phyloP scores from a whole-genome alignment of 2,329 filamentous ascomycete species.

The Hyphodiscus sp. region DNA sequence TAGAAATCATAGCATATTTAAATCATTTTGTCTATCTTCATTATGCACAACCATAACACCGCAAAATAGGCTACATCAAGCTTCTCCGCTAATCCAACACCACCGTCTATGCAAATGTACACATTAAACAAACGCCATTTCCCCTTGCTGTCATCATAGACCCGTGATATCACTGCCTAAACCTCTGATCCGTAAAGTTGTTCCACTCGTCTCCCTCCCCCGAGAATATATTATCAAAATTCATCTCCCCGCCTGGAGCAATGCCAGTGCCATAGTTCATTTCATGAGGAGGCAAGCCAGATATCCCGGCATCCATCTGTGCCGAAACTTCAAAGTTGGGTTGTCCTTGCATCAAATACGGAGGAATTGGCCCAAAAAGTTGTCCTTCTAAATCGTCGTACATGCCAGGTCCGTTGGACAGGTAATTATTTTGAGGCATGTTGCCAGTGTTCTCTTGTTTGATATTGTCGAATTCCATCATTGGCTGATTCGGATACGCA shows the following conservation, averaged over 20 bases:
- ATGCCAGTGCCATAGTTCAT: constrained; percentile 19
- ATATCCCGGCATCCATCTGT: constrained; percentile 10
- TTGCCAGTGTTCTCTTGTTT: constrained; percentile 21
- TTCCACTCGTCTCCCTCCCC: constrained; percentile 22
- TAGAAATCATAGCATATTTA: neutral
- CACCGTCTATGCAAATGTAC: neutral
- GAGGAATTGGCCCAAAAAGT: constrained; percentile 62
- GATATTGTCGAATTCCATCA: constrained; percentile 50
- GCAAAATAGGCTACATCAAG: neutral
- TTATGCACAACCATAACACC: neutral
- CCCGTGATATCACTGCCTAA: constrained; percentile 3
- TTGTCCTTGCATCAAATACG: constrained; percentile 47
- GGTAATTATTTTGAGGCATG: constrained; percentile 19
- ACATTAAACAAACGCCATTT: neutral
- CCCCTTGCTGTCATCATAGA: neutral
- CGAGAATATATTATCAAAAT: constrained; percentile 24
- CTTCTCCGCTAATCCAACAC: neutral
- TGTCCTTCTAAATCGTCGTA: constrained; percentile 65
- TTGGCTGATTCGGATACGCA: constrained; percentile 68
- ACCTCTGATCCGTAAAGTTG: constrained; percentile 18
- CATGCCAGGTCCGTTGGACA: constrained; percentile 23
- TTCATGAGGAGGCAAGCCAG: constrained; percentile 10
- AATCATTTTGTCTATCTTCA: neutral
- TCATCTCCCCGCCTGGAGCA: constrained; percentile 18
- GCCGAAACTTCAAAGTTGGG: constrained; percentile 18